phyloP scores from a whole-genome alignment of 2,329 filamentous ascomycete genomes.

The Cladophialophora yegresii region DNA sequence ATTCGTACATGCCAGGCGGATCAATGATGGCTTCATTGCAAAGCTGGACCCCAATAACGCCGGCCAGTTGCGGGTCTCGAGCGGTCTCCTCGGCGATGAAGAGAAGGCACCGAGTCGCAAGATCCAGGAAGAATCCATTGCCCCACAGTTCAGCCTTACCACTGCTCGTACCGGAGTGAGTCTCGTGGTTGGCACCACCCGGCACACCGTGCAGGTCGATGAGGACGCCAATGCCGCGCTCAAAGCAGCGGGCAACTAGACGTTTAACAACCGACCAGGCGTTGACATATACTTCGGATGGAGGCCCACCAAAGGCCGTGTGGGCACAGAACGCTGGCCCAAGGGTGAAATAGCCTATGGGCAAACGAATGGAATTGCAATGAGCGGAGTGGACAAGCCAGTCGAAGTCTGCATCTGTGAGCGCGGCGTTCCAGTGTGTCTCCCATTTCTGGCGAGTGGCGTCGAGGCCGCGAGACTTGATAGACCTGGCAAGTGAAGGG shows the following conservation, averaged over 20 bases:
- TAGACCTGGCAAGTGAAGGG: conserved; percentile 39
- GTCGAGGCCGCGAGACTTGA: conserved; percentile 52
- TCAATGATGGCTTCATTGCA: conserved; percentile 59
- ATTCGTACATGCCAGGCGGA: conserved; percentile 57
- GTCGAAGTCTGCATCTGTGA: conserved; percentile 55
- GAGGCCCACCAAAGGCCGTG: conserved; percentile 55
- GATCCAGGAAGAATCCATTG: conserved; percentile 46
- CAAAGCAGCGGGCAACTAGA: conserved; percentile 50
- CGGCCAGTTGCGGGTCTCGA: conserved; percentile 38
- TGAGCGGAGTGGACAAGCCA: conserved; percentile 57
- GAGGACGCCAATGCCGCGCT: conserved; percentile 57
- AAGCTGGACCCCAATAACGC: conserved; percentile 59
- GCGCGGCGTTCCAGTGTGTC: conserved; percentile 55
- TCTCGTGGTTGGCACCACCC: conserved; percentile 58
- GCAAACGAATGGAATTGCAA: conserved; percentile 61
- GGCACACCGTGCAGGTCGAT: conserved; percentile 62
- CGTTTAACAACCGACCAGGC: conserved; percentile 56
- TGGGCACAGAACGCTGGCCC: conserved; percentile 53
- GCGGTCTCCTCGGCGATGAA: conserved; percentile 55
- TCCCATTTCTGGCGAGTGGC: conserved; percentile 55
- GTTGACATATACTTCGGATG: conserved; percentile 53
- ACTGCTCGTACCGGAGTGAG: conserved; percentile 59
- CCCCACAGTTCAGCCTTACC: conserved; percentile 57
- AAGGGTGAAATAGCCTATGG: conserved; percentile 62
- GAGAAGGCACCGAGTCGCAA: conserved; percentile 52